These are phyloP conservation scores for Lepiota brunneoincarnata DNA, from an alignment of 768 basidiomycete species.

Conservation along the genomic window DNA sequence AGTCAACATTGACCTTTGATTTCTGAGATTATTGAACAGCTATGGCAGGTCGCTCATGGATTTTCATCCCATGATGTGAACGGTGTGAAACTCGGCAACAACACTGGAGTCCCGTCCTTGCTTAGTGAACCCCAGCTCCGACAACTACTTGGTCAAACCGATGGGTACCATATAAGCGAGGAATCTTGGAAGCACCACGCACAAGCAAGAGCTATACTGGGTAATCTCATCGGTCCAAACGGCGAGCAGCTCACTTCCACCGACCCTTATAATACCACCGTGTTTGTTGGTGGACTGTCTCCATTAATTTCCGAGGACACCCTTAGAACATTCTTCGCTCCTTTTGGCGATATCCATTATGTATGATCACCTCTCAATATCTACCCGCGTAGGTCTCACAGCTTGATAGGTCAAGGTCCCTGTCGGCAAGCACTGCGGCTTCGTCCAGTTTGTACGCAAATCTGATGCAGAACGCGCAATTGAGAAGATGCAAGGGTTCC, in stretches of 20 bases:
- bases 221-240: conserved; percentile 82
- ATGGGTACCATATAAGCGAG: conserved; percentile 45
- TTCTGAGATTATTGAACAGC: neutral
- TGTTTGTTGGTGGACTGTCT: conserved; percentile 89
- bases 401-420: conserved; percentile 85
- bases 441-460: conserved; percentile 92
- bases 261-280: conserved; percentile 96
- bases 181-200: conserved; percentile 85
- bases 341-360: conserved; percentile 93
- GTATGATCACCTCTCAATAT: conserved; percentile 40
- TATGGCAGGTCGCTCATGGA: conserved; percentile 3
- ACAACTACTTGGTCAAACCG: conserved; percentile 25
- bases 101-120: conserved; percentile 33
- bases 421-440: conserved; percentile 92
- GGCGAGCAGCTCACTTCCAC: conserved; percentile 85
- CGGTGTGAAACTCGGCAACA: conserved; percentile 28
- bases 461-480: conserved; percentile 90
- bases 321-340: conserved; percentile 83
- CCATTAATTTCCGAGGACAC: conserved; percentile 91
- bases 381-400: conserved; percentile 12
- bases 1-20: neutral
- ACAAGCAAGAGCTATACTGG: conserved; percentile 78
- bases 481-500: conserved; percentile 96
- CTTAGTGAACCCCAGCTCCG: conserved; percentile 38
- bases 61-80: conserved; percentile 47